Conservation (phyloP, 2,329 filamentous ascomycete genomes). For the Colletotrichum phormii region DNA sequence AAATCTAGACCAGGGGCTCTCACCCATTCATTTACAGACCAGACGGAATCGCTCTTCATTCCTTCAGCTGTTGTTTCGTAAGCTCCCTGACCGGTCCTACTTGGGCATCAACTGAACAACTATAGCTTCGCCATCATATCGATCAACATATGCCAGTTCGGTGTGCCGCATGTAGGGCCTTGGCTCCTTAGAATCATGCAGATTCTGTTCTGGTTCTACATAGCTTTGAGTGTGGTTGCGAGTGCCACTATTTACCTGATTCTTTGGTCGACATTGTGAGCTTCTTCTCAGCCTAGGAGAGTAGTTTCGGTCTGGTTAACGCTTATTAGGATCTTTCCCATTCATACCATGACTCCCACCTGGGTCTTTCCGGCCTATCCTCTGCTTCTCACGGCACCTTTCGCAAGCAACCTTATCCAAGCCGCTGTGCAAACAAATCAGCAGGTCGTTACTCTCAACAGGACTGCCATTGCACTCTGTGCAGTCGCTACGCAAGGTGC, state of each 20-base stretch:
- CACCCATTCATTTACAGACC: conserved; percentile 77
- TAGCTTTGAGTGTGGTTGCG: conserved; percentile 72
- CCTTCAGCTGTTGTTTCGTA: conserved; percentile 70
- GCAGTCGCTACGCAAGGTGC: conserved; percentile 65
- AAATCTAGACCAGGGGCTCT: conserved; percentile 77
- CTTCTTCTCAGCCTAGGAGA: not conserved
- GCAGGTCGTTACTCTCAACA: conserved; percentile 48
- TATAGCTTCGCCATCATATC: conserved; percentile 78
- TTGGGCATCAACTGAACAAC: conserved; percentile 17
- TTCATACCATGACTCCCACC: conserved; percentile 86
- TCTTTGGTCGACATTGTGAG: conserved; percentile 72
- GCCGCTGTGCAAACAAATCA: conserved; percentile 47
- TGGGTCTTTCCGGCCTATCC: conserved; percentile 92
- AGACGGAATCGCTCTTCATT: conserved; percentile 82
- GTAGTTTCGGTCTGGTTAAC: not conserved
- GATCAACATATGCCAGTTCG: conserved; percentile 84
- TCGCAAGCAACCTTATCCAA: conserved; percentile 70
- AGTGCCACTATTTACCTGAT: conserved; percentile 80
- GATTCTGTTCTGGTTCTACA: conserved; percentile 81
- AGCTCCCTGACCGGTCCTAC: conserved; percentile 41
- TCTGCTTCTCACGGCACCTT: conserved; percentile 79
- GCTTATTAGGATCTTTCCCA: conserved; percentile 63
- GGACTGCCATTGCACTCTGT: conserved; percentile 59
- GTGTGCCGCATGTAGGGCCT: conserved; percentile 67
- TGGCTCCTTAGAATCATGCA: conserved; percentile 73